These are phyloP conservation scores for Blastomyces parvus DNA, from an alignment of 2,329 filamentous ascomycete genomes.

Conservation along the genomic window DNA sequence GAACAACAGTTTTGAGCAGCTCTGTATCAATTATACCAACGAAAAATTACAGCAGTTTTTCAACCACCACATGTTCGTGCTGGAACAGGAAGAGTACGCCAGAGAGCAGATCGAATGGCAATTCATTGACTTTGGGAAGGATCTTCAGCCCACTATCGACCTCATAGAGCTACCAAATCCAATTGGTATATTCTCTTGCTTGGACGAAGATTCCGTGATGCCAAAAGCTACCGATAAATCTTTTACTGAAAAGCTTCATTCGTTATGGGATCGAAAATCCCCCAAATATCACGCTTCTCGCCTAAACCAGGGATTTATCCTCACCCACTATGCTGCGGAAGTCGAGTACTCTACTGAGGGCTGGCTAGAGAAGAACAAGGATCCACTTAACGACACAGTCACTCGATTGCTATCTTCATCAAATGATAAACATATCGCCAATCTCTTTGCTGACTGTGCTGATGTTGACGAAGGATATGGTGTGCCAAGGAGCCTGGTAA, in stretches of 20 bases:
- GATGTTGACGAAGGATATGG: slow-evolving; percentile 66
- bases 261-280: slow-evolving; percentile 92
- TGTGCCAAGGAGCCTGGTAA: slow-evolving; percentile 67
- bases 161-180: slow-evolving; percentile 93
- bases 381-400: slow-evolving; percentile 93
- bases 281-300: slow-evolving; percentile 84
- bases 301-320: slow-evolving; percentile 81
- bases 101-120: slow-evolving; percentile 98
- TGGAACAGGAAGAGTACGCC: slow-evolving; percentile 97
- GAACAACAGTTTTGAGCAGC: slow-evolving; percentile 94
- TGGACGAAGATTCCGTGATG: slow-evolving; percentile 98
- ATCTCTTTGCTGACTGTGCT: slow-evolving; percentile 78
- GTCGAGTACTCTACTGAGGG: slow-evolving; percentile 93
- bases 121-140: slow-evolving; percentile 97
- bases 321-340: slow-evolving; percentile 95
- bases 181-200: slow-evolving; percentile 95
- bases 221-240: slow-evolving; percentile 94
- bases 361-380: slow-evolving; percentile 99
- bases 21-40: slow-evolving; percentile 99
- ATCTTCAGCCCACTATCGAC: slow-evolving; percentile 94
- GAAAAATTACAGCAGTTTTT: slow-evolving; percentile 99
- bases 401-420: slow-evolving; percentile 80
- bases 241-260: slow-evolving; percentile 96
- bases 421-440: slow-evolving; percentile 70
- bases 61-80: slow-evolving; percentile 99